Conservation (phyloP, 78 protist species). For the Polysphondylium violaceum region DNA sequence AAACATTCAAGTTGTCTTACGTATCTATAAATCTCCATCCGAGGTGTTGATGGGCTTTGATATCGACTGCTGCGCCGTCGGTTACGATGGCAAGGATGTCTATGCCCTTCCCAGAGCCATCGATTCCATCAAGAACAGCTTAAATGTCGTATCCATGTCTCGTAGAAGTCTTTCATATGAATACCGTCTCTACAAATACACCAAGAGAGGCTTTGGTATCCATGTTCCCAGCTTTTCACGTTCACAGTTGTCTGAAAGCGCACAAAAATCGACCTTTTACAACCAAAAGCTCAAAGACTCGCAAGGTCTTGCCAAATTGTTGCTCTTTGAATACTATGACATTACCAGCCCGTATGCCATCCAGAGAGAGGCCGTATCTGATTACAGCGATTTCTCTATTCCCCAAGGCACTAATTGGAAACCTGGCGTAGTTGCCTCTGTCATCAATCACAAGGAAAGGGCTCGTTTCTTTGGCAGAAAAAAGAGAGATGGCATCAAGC, state of each 20-base stretch:
- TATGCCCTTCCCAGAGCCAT: conserved; percentile 63
- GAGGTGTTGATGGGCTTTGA: conserved; percentile 83
- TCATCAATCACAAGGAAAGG: conserved; percentile 61
- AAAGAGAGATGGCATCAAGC: conserved; percentile 13
- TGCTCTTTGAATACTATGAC: conserved; percentile 27
- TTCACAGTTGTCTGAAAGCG: not conserved
- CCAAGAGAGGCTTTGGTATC: conserved; percentile 76
- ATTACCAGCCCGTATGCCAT: not conserved
- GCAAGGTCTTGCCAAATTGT: conserved; percentile 25
- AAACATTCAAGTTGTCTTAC: conserved; percentile 73
- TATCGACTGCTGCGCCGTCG: conserved; percentile 79
- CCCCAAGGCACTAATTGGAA: conserved; percentile 50
- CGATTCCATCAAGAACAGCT: conserved; percentile 6
- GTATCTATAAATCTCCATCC: conserved; percentile 85
- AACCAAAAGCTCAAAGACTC: not conserved
- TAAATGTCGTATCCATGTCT: conserved; percentile 68
- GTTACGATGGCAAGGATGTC: conserved; percentile 67
- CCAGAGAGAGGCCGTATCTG: not conserved
- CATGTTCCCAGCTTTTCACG: conserved; percentile 14
- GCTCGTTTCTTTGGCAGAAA: conserved; percentile 66
- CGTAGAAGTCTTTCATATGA: conserved; percentile 79
- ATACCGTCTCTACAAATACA: conserved; percentile 77
- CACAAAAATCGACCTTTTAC: not conserved
- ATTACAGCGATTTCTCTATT: conserved; percentile 44
- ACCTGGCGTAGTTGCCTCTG: not conserved